Percentiles rank a stretch among this genome's conserved stretches.
Evolutionary conservation across 441 rosid species (phyloP).

Genomic region (Rhodomyrtus psidioides): DNA sequence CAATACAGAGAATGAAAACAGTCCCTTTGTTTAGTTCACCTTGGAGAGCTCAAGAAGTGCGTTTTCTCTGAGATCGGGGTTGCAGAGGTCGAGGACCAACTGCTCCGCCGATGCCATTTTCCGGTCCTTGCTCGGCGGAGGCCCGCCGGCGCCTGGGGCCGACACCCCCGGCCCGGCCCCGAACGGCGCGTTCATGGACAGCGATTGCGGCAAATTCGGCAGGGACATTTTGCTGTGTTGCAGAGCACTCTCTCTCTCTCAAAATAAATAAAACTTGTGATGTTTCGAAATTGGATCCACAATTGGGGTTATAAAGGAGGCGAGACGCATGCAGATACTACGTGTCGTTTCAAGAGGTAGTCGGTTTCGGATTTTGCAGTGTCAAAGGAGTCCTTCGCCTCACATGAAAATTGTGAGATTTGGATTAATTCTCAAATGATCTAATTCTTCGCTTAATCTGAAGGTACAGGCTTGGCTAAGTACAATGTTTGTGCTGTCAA

Average conservation of each 20-base stretch:
- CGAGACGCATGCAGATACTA: neutral
- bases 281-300: neutral
- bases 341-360: neutral
- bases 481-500: neutral
- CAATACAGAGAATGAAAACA: neutral
- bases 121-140: conserved; percentile 74
- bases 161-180: conserved; percentile 34
- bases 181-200: conserved; percentile 32
- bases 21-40: conserved; percentile 23
- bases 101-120: conserved; percentile 95
- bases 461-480: neutral
- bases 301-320: neutral
- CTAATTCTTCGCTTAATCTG: neutral
- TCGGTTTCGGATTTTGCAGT: neutral
- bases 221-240: neutral
- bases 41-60: conserved; percentile 95
- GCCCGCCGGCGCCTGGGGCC: conserved; percentile 21
- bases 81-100: conserved; percentile 91
- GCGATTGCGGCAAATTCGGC: conserved; percentile 40
- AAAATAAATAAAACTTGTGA: neutral
- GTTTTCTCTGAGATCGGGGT: conserved; percentile 95
- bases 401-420: no score
- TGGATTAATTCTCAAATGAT: no score
- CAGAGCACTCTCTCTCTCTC: neutral
- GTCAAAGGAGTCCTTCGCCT: neutral